Evolutionary conservation across 306 rosid species (phyloP).

Genomic region (Canavalia gladiata): DNA sequence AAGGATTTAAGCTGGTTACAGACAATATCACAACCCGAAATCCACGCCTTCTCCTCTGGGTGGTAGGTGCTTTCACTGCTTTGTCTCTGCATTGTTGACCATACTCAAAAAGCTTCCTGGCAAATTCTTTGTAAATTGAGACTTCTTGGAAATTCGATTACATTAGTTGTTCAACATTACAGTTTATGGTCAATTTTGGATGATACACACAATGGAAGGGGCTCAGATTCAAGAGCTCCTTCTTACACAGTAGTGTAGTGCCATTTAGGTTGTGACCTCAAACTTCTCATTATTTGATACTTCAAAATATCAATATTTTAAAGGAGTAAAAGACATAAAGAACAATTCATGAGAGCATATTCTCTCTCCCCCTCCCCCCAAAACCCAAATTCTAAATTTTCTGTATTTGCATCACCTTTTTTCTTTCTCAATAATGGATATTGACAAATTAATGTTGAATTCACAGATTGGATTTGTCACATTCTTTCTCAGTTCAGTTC

Average conservation of each 20-base stretch:
- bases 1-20: conserved; percentile 95
- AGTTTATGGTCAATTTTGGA: conserved; percentile 10
- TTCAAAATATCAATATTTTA: not conserved
- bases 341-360: conserved; percentile 23
- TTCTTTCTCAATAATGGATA: conserved; percentile 23
- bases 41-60: conserved; percentile 93
- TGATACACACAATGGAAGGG: conserved; percentile 9
- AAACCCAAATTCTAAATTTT: conserved; percentile 16
- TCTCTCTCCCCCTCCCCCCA: not conserved
- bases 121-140: not conserved
- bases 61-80: conserved; percentile 70
- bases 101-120: conserved; percentile 31
- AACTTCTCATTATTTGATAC: not conserved
- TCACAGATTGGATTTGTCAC: conserved; percentile 89
- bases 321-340: conserved; percentile 9
- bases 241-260: not conserved
- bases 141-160: conserved; percentile 33
- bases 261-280: not conserved
- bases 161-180: conserved; percentile 8
- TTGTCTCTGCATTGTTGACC: conserved; percentile 36
- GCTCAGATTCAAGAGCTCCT: conserved; percentile 30
- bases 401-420: conserved; percentile 6
- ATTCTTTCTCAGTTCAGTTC: conserved; percentile 86
- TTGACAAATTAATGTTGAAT: conserved; percentile 45
- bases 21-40: conserved; percentile 93